These are phyloP conservation scores for Salix caprea DNA, from an alignment of 345 rosid genomes.

Conservation along the genomic window DNA sequence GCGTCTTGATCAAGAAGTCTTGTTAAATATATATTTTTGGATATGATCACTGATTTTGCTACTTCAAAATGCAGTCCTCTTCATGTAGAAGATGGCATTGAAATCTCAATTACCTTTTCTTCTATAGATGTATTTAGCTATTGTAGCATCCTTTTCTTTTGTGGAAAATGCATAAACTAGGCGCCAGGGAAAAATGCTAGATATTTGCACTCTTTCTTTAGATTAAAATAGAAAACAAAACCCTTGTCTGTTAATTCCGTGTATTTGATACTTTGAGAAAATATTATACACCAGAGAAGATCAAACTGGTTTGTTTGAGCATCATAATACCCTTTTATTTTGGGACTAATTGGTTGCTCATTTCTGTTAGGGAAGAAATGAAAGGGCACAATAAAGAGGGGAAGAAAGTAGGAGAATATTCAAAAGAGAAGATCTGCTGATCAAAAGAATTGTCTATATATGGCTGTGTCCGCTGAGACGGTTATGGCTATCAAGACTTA, in stretches of 20 bases:
- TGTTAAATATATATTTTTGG: neutral
- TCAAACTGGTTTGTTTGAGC: neutral
- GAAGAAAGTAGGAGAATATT: conserved; percentile 13
- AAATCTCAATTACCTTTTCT: neutral
- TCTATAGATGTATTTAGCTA: no score
- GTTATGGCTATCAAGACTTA: conserved; percentile 58
- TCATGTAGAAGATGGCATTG: neutral
- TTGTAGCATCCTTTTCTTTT: neutral
- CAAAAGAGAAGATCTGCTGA: conserved; percentile 7
- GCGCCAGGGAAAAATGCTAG: neutral
- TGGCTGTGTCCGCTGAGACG: conserved; percentile 32
- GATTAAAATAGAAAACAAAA: neutral
- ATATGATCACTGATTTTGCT: neutral
- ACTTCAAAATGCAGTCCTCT: neutral
- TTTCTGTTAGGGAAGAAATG: conserved; percentile 16
- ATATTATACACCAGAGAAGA: neutral
- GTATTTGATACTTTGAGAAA: neutral
- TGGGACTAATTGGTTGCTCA: conserved; percentile 2
- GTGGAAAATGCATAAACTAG: neutral
- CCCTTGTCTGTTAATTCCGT: neutral
- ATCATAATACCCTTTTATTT: neutral
- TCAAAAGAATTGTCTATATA: conserved; percentile 14
- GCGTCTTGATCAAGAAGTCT: neutral
- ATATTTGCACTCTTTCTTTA: neutral
- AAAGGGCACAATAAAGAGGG: conserved; percentile 11